Conservation (phyloP, 345 rosid species). For the Pistacia atlantica region DNA sequence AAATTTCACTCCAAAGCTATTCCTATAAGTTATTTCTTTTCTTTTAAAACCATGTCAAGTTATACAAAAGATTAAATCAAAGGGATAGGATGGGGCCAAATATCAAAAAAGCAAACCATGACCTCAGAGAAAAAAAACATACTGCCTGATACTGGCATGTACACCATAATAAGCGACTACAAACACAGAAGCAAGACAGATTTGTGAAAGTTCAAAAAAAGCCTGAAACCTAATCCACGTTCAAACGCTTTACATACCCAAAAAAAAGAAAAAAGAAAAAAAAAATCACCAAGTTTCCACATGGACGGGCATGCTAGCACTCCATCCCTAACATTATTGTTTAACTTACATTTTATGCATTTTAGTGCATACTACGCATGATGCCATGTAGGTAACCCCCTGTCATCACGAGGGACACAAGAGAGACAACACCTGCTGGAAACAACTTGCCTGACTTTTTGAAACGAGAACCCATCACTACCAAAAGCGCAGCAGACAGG, state of each 20-base stretch:
- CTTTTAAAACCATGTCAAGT: neutral
- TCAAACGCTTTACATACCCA: slow-evolving; percentile 13
- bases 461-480: slow-evolving; percentile 87
- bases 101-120: too few relatives aligned
- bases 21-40: neutral
- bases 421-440: slow-evolving; percentile 88
- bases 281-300: neutral
- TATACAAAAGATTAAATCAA: neutral
- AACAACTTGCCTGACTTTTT: slow-evolving; percentile 69
- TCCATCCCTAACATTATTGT: neutral
- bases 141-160: neutral
- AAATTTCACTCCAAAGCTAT: neutral
- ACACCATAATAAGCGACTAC: neutral
- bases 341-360: neutral
- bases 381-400: slow-evolving; percentile 86
- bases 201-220: neutral
- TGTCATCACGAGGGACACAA: slow-evolving; percentile 75
- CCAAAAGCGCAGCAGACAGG: slow-evolving; percentile 63
- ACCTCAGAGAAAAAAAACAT: neutral
- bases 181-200: neutral
- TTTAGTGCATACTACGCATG: slow-evolving; percentile 58
- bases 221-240: neutral
- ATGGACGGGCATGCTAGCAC: neutral
- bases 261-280: neutral
- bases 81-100: too few relatives aligned